A percentile compares a stretch with the other conserved stretches of the same genome.
Conservation (phyloP, 106 monocot genomes). For the Dioscorea alata region DNA sequence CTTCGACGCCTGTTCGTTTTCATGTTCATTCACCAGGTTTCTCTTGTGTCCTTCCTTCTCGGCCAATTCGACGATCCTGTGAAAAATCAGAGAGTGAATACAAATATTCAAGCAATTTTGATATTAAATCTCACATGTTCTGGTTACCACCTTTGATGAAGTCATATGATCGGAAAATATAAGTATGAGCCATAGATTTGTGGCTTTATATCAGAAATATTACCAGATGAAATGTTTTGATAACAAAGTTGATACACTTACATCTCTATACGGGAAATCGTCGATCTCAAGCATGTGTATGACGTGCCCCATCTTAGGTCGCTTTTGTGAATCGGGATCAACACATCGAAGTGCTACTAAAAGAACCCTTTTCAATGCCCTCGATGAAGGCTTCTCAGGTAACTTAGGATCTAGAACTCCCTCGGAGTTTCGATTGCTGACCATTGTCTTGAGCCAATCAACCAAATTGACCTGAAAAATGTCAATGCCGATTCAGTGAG, state of each 20-base stretch:
- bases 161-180: neutral
- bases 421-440: constrained; percentile 25
- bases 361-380: constrained; percentile 30
- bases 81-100: too few relatives aligned
- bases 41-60: neutral
- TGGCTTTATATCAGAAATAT: too few relatives aligned
- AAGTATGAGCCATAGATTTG: too few relatives aligned
- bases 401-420: constrained; percentile 38
- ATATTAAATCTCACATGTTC: too few relatives aligned
- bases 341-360: constrained; percentile 35
- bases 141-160: too few relatives aligned
- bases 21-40: constrained; percentile 1
- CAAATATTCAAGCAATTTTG: too few relatives aligned
- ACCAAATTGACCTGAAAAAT: constrained; percentile 36
- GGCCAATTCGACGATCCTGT: constrained; percentile 11
- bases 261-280: constrained; percentile 21
- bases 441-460: constrained; percentile 45
- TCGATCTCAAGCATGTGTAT: constrained; percentile 39
- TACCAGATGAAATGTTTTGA: too few relatives aligned
- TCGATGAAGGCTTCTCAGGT: constrained; percentile 28
- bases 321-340: constrained; percentile 33
- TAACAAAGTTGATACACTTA: neutral
- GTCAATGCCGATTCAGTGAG: neutral
- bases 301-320: constrained; percentile 37
- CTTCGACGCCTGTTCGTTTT: neutral